Evolutionary conservation across 352 stramenopile species (phyloP).

Genomic region (Globisporangium heterothallicum): DNA sequence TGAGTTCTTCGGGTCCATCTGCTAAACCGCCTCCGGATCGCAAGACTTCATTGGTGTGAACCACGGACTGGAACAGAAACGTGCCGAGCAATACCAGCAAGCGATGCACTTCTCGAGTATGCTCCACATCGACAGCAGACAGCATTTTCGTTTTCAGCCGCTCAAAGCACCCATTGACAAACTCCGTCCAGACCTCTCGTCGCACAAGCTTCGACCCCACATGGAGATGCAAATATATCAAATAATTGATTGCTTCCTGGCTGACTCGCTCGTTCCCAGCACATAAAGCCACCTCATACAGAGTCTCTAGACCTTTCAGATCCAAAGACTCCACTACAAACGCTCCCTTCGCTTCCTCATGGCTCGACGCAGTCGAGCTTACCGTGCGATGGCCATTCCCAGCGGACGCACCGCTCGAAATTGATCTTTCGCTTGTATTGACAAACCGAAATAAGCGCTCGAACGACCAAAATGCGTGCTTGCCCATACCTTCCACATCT

Average conservation of each 20-base stretch:
- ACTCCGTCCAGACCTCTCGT: conserved; percentile 62
- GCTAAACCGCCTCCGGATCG: background rate
- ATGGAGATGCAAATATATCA: conserved; percentile 69
- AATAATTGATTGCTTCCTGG: conserved; percentile 53
- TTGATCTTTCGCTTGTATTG: conserved; percentile 38
- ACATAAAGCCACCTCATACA: conserved; percentile 47
- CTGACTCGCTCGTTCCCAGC: conserved; percentile 36
- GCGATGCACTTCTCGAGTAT: conserved; percentile 33
- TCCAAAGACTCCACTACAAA: conserved; percentile 59
- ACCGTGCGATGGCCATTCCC: conserved; percentile 4
- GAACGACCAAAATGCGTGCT: conserved; percentile 49
- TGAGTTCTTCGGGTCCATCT: conserved; percentile 48
- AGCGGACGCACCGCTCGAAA: conserved; percentile 25
- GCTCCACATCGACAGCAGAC: conserved; percentile 12
- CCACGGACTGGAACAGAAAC: conserved; percentile 63
- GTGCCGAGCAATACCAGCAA: conserved; percentile 69
- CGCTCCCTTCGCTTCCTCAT: conserved; percentile 16
- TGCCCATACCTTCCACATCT: conserved; percentile 42
- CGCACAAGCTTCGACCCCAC: conserved; percentile 64
- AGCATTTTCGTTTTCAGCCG: conserved; percentile 25
- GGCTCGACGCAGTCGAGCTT: conserved; percentile 1
- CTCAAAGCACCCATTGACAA: conserved; percentile 43
- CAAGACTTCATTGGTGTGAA: conserved; percentile 18
- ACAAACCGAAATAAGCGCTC: conserved; percentile 61
- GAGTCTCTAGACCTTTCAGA: conserved; percentile 50